These are phyloP conservation scores for Annulohypoxylon maeteangense DNA, from an alignment of 495 filamentous ascomycete genomes.

Conservation along the genomic window DNA sequence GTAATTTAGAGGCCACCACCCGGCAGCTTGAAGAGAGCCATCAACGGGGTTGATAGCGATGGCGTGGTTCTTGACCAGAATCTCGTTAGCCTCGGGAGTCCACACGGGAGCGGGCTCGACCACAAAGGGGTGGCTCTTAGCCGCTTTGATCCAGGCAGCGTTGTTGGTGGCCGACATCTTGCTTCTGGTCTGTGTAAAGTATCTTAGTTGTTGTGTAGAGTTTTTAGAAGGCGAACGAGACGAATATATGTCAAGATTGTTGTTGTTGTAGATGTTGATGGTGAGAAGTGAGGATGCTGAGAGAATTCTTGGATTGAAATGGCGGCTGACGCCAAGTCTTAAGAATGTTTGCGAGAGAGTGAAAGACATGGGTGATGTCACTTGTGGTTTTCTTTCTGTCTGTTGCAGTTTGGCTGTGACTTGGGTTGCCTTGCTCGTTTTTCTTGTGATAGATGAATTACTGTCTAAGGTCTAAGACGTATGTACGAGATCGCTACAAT, in stretches of 20 bases:
- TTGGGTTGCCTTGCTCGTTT: slow-evolving; percentile 22
- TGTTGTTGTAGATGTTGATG: slow-evolving; percentile 2
- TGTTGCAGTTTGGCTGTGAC: not conserved
- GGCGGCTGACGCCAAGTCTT: slow-evolving; percentile 33
- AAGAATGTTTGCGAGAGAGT: slow-evolving; percentile 32
- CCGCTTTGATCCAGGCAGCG: slow-evolving; percentile 45
- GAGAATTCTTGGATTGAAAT: slow-evolving; percentile 19
- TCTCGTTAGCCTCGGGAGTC: slow-evolving; percentile 48
- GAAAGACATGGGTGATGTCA: slow-evolving; percentile 33
- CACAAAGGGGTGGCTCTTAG: slow-evolving; percentile 42
- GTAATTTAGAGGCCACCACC: slow-evolving; percentile 50
- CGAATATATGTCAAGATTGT: slow-evolving; percentile 7
- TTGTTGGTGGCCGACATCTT: slow-evolving; percentile 40
- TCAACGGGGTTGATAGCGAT: slow-evolving; percentile 62
- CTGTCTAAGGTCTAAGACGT: slow-evolving; percentile 17
- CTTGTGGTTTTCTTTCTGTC: not conserved
- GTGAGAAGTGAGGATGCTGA: slow-evolving; percentile 21
- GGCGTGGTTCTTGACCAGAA: slow-evolving; percentile 54
- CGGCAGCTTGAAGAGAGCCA: slow-evolving; percentile 53
- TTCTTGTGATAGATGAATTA: slow-evolving; percentile 19
- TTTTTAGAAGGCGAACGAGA: not conserved
- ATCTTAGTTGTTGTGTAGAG: slow-evolving; percentile 6
- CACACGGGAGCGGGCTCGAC: slow-evolving; percentile 47
- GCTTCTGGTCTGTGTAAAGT: slow-evolving; percentile 16
- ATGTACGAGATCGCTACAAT: slow-evolving; percentile 19